Evolutionary conservation across 495 filamentous ascomycete species (phyloP).

Genomic region (Zalerion maritima): DNA sequence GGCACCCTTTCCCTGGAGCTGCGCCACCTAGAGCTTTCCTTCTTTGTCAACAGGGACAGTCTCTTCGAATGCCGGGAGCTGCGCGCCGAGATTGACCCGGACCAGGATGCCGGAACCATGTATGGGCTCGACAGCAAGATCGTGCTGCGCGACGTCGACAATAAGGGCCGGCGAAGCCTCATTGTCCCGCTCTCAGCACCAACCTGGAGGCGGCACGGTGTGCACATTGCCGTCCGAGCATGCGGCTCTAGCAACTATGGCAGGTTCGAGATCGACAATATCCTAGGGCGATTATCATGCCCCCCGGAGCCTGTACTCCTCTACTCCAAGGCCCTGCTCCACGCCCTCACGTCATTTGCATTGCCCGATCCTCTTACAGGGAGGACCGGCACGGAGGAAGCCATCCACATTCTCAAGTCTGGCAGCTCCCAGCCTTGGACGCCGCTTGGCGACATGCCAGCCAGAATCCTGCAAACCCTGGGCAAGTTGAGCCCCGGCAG

Average conservation of each 20-base stretch:
- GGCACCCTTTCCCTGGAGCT: constrained; percentile 19
- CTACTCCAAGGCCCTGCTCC: constrained; percentile 37
- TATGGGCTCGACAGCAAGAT: constrained; percentile 34
- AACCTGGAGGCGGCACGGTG: constrained; percentile 4
- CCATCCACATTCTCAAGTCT: constrained; percentile 34
- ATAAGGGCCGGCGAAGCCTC: constrained; percentile 18
- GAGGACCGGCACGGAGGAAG: constrained; percentile 46
- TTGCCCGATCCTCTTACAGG: constrained; percentile 42
- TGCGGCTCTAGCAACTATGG: constrained; percentile 15
- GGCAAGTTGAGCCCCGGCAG: constrained; percentile 33
- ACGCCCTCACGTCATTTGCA: constrained; percentile 44
- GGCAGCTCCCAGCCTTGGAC: constrained; percentile 31
- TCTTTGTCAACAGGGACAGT: constrained; percentile 14
- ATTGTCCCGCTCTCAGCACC: constrained; percentile 21
- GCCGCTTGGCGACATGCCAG: constrained; percentile 9
- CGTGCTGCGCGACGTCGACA: constrained; percentile 23
- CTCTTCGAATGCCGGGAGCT: constrained; percentile 29
- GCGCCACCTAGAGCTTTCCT: constrained; percentile 23
- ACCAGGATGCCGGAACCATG: constrained; percentile 36
- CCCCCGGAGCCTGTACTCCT: constrained; percentile 30
- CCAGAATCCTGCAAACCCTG: constrained; percentile 20
- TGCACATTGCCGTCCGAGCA: constrained; percentile 20
- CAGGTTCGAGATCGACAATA: constrained; percentile 31
- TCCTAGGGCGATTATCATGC: constrained; percentile 31
- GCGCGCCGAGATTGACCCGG: constrained; percentile 29